Percentiles rank a stretch among this genome's conserved stretches.
These are phyloP conservation scores for Microdochium paspali DNA, from an alignment of 2,329 filamentous ascomycete genomes.

Conservation along the genomic window DNA sequence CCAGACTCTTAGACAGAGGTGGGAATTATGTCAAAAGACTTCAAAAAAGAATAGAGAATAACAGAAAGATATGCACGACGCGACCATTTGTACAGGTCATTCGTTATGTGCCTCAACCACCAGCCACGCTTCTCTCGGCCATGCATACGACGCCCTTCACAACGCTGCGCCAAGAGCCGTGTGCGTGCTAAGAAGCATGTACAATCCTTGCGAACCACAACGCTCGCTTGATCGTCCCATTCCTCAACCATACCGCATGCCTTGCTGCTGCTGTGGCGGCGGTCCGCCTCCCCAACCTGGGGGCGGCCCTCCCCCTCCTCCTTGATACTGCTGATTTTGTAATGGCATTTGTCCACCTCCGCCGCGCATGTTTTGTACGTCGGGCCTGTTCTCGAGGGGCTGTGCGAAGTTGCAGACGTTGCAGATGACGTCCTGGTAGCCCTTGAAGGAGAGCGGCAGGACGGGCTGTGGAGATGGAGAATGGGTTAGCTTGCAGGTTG, in stretches of 20 bases:
- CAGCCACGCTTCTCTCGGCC: too few relatives aligned
- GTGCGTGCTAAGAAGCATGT: too few relatives aligned
- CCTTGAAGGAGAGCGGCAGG: conserved; percentile 59
- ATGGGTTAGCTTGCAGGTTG: background rate
- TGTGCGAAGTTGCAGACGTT: conserved; percentile 70
- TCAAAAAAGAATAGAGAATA: too few relatives aligned
- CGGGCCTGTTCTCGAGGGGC: conserved; percentile 47
- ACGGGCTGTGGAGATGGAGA: conserved; percentile 40
- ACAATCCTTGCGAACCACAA: too few relatives aligned
- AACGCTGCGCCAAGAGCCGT: too few relatives aligned
- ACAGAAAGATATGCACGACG: too few relatives aligned
- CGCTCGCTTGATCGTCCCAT: too few relatives aligned
- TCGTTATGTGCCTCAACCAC: too few relatives aligned
- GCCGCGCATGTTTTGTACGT: conserved; percentile 43
- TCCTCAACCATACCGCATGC: conserved; percentile 15
- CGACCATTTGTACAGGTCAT: too few relatives aligned
- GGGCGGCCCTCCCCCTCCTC: conserved; percentile 18
- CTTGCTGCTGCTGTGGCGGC: conserved; percentile 10
- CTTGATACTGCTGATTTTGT: conserved; percentile 23
- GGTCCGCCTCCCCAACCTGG: conserved; percentile 9
- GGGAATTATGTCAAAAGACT: too few relatives aligned
- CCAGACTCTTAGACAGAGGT: too few relatives aligned
- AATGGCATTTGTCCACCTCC: conserved; percentile 26
- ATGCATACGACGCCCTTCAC: too few relatives aligned
- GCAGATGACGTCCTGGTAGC: conserved; percentile 62